Base-by-base conservation (phyloP, 73 alveolate species). In the Paramecium biaurelia region DNA sequence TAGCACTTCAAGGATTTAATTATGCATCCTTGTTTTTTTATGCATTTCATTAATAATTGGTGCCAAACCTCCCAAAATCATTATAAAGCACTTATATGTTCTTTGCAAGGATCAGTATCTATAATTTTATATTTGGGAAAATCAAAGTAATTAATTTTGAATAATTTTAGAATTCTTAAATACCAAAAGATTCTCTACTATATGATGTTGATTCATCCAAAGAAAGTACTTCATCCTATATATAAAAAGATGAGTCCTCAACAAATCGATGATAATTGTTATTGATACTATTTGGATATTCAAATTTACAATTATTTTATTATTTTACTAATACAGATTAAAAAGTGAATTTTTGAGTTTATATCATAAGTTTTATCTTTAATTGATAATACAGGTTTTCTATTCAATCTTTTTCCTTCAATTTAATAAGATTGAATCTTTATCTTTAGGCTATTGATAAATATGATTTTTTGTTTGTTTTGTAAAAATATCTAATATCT, bases 41-140 rank as follows among this genome's bases (percentile, higher is more conserved):
- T 72, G 38, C 86, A n/a, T 72, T 35, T 14, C 21, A 32, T 20
- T 7, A 14, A 72, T 72, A 35, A 38, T 72, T 72, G 35, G 58
- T 72, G n/a, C 86, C 86, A n/a, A 72, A 72, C 21, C 58, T 72
- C 12, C 86, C 86, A 28, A 35, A 15, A 72, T 12, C 35, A 28
- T 72, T 72, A 72, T 4, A 37, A 72, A 30, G 20, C 3, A 14
- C 24, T 3, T 32, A 35, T 72, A 32, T 72, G 45, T 72, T 72
- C 24, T 72, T 72, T 42, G 56, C 86, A 14, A 35, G n/a, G 8
- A 34, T 72, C 10, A 72, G 86, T 37, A 72, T 72, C 21, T 72
- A 35, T 42, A 72, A 72, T 72, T 72, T 20, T 24, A 23, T 63
- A 14, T 63, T 63, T 63, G 84, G 84, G 11, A 63, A 63, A 63